phyloP scores from a whole-genome alignment of 768 basidiomycete species.

The Boletus rufocinnamomeus region DNA sequence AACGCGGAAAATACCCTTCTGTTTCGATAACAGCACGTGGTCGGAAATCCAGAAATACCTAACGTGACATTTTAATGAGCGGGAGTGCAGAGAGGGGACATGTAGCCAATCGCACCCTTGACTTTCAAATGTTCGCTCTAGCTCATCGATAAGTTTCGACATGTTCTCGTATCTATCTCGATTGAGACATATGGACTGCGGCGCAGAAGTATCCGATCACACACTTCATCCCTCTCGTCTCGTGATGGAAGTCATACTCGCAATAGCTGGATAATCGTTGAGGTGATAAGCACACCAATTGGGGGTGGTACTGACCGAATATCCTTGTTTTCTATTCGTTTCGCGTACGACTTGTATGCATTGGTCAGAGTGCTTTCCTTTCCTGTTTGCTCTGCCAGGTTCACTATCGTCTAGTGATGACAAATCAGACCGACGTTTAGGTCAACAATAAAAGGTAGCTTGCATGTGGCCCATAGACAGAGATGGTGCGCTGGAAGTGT shows the following conservation, averaged over 20 bases:
- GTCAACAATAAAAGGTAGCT: conserved; percentile 22
- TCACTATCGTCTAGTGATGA: conserved; percentile 66
- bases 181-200: conserved; percentile 2
- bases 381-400: conserved; percentile 88
- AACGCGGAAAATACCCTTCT: conserved; percentile 84
- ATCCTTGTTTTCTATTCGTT: conserved; percentile 55
- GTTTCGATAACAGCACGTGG: conserved; percentile 67
- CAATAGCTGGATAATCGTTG: conserved; percentile 51
- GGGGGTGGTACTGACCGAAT: conserved; percentile 48
- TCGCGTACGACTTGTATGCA: conserved; percentile 72
- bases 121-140: conserved; percentile 72
- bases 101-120: conserved; percentile 65
- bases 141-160: conserved; percentile 65
- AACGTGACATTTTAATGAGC: conserved; percentile 7
- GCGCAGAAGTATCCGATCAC: conserved; percentile 23
- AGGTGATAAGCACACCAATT: background rate
- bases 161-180: conserved; percentile 82
- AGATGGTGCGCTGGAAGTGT: conserved; percentile 69
- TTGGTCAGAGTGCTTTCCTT: conserved; percentile 81
- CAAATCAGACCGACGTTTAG: conserved; percentile 7
- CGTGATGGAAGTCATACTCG: conserved; percentile 91
- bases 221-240: conserved; percentile 94
- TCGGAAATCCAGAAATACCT: conserved; percentile 87
- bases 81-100: background rate
- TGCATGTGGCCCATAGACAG: conserved; percentile 80